Evolutionary conservation across 1,284 basidiomycete species (phyloP).

Genomic region (Rhodotorula sp.): DNA sequence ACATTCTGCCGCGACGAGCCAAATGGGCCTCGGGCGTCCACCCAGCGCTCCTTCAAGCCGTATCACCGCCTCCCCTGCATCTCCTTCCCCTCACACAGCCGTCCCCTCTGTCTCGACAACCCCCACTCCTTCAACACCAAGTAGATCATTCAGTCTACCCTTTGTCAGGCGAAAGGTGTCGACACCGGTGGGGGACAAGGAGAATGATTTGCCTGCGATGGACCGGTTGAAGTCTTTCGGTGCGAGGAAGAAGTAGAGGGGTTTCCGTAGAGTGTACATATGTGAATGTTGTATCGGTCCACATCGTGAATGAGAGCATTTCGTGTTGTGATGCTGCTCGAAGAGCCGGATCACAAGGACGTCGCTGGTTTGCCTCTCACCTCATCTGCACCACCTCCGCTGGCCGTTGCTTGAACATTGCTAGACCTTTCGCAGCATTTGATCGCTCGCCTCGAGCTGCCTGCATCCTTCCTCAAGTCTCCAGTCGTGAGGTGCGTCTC

Average conservation of each 20-base stretch:
- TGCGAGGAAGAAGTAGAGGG: not conserved
- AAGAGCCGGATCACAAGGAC: not conserved
- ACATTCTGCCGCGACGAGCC: not conserved
- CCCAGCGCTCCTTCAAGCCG: not conserved
- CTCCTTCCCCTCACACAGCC: not conserved
- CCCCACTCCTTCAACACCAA: not conserved
- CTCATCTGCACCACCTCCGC: not conserved
- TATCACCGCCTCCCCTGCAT: not conserved
- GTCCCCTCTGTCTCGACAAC: not conserved
- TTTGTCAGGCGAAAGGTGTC: not conserved
- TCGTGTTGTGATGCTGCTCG: not conserved
- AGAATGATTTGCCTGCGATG: not conserved
- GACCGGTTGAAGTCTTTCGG: slow-evolving; percentile 2
- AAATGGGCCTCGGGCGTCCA: slow-evolving; percentile 1
- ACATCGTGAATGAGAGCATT: too few species aligned
- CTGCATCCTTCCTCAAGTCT: too few species aligned
- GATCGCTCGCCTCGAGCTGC: too few species aligned
- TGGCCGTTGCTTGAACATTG: not conserved
- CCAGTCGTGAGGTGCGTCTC: too few species aligned
- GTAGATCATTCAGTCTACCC: not conserved
- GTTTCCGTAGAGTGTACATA: not conserved
- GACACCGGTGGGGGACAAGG: not conserved
- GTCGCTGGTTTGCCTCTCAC: not conserved
- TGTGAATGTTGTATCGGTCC: not conserved
- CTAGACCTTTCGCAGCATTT: too few species aligned